Base-by-base conservation (phyloP, 2,329 filamentous ascomycete genomes). In the Venturia oleaginea region DNA sequence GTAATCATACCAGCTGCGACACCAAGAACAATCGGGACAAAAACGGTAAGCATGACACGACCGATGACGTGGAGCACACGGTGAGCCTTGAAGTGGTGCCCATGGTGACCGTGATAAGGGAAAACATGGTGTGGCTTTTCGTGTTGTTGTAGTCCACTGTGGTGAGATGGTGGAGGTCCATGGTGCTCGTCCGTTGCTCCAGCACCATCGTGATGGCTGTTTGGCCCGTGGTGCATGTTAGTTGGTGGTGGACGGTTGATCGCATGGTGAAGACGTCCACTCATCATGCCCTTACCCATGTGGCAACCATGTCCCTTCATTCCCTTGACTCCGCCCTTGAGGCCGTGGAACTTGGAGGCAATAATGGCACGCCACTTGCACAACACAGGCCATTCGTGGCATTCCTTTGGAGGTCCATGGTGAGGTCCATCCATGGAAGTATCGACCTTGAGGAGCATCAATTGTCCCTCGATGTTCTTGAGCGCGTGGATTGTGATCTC, bases 1-100 rank as follows among this genome's bases (percentile, higher is more conserved):
- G 87, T 85, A 37, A 81, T 80, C 64, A 90, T 81, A 71, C 88
- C 89, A 55, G 86, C 86, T 30, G 85, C 80, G 67, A 91, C 81
- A 65, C 89, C 89, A 67, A 90, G 81, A 62, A 88, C 76, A 63
- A 90, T 79, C 1, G 89, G 88, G 46, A 91, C 78, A 59, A 91
- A 73, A 55, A 91, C 81, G 67, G 87, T 84, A 43, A 84, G 78
- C 67, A 83, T 79, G 61, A 88, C 79, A 69, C 83, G 83, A 70
- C 80, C 79, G 59, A 85, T 68, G 32, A 85, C 74, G 66, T 79
- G 76, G 63, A 77, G 73, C 76, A 83, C 81, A 64, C 72, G 73
- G 48, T 73, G 71, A 66, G 65, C 66, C 70, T 67, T 67, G 63
- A 68, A 67, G 61, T 71, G 63, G 62, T 69, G 69, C 11, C 66